Evolutionary conservation across 1,284 basidiomycete species (phyloP), one percentile per base, ranked within the genome.

Genomic region (Vanrija sp.): DNA sequence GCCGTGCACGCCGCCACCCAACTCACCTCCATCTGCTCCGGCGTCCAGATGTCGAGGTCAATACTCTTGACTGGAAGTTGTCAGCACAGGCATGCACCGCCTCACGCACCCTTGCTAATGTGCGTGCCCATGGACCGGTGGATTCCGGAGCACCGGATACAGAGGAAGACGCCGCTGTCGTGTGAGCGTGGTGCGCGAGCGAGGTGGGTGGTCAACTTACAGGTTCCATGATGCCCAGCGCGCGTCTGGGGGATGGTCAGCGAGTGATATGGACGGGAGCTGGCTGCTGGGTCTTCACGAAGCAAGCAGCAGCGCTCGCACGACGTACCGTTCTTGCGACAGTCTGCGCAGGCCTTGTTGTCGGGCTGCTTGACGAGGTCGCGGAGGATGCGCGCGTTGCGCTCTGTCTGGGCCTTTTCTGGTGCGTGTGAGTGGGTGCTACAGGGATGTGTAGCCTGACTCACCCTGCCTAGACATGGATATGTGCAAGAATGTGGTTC

Each of bases 171-270:
- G 27, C 93, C 93, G 25, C 89, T 91, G 62, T 22, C 35, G 5
- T 4, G 50, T 45, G n/a, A 44, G 38, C 15, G 22, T 14, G 5
- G 9, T 10, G 6, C 19, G n/a, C 16, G 7, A 3, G n/a, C 16
- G 3, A 4, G n/a, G 24, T 19, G 10, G 1, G 19, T 15, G 14
- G n/a, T 15, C 24, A 20, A 35, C 85, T 66, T 72, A 92, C 85
- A 98, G 76, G 73, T 98, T 98, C 90, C 94, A 97, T 2, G 92
- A 94, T 19, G 95, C 95, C 95, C 95, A 98, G 69, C 95, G 82
- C 37, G 95, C 90, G 79, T 98, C 95, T 95, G 41, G 16, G 9
- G 24, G 6, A 6, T 24, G n/a, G 37, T 45, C 24, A 56, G 45
- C 51, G 10, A 14, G 24, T 9, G 24, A 9, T 5, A 4, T 5